Evolutionary conservation across 2,329 filamentous ascomycete species (phyloP), one percentile per base, ranked within the genome.

Genomic region (Chaetomium sp.): DNA sequence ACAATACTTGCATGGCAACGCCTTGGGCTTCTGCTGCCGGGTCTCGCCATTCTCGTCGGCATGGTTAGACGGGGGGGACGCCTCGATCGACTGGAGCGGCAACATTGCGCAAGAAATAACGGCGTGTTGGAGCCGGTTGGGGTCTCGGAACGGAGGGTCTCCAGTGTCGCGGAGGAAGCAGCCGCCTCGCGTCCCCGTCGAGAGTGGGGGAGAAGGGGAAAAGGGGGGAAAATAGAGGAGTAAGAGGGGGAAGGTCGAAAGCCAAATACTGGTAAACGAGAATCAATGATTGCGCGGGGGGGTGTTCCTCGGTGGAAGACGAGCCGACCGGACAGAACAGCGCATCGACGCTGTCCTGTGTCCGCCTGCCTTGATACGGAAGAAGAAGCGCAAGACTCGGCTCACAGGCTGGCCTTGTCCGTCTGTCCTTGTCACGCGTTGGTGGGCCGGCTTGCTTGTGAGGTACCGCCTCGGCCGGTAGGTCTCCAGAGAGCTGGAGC

Each of bases 1-100:
- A 69, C 81, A 85, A 65, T 81, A 84, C 65, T 80, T 80, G 74
- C 81, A 85, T 55, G 80, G 81, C 58, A 84, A 68, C 49, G 79
- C 80, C 70, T 84, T 83, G 62, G 81, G 80, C 64, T 84, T 83
- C 67, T 80, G 79, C 61, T 79, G 76, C 64, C 78, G 77, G 64
- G 70, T 70, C 63, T 82, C 79, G 55, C 72, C 74, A 59, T 72
- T 73, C 61, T 80, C 79, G 44, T 76, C 74, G 64, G 68, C 64
- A 67, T 63, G 67, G 56, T 62, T 67, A 59, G 70, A 66, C 49
- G 70, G 66, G 56, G 67, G 65, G 58, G 73, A 69, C 45, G 72
- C 74, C 67, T 82, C 79, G 67, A 80, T 74, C 60, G 79, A 75
- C 65, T 77, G 76, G 59, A 78, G 69, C 50, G 79, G 76, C 64